These are phyloP conservation scores for Wickerhamiella azyma DNA, from an alignment of 805 yeast species.

Conservation along the genomic window DNA sequence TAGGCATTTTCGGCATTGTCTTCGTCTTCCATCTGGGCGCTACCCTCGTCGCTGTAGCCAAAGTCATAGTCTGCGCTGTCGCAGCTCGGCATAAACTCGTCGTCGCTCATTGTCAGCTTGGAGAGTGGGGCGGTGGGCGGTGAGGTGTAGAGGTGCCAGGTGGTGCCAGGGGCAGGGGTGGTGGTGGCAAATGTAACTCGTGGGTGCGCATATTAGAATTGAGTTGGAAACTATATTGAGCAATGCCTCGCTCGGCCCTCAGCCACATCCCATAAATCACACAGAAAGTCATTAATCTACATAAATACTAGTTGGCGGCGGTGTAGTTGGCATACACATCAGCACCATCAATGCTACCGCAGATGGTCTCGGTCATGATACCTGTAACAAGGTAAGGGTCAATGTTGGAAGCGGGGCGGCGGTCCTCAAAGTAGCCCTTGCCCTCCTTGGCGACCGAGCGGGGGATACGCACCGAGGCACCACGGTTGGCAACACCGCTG, in stretches of 20 bases:
- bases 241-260: no score
- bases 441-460: constrained; percentile 98
- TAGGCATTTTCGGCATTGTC: constrained; percentile 25
- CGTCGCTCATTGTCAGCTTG: constrained; percentile 24
- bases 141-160: no score
- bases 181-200: no score
- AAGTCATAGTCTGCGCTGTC: constrained; percentile 25
- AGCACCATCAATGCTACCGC: constrained; percentile 89
- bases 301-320: constrained; percentile 4
- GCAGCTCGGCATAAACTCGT: constrained; percentile 29
- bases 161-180: no score
- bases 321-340: constrained; percentile 42
- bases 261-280: no score
- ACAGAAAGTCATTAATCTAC: background rate
- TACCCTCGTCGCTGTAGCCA: constrained; percentile 25
- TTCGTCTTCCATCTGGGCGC: constrained; percentile 14
- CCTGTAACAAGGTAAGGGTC: constrained; percentile 98
- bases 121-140: no score
- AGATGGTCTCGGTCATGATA: constrained; percentile 92
- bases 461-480: constrained; percentile 97
- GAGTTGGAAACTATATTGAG: no score
- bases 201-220: no score
- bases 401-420: constrained; percentile 99
- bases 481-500: constrained; percentile 98
- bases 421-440: constrained; percentile 96